A percentile compares a stretch with the other conserved stretches of the same genome.
Conservation (phyloP, 2,329 filamentous ascomycete genomes). For the Talaromyces sp. region DNA sequence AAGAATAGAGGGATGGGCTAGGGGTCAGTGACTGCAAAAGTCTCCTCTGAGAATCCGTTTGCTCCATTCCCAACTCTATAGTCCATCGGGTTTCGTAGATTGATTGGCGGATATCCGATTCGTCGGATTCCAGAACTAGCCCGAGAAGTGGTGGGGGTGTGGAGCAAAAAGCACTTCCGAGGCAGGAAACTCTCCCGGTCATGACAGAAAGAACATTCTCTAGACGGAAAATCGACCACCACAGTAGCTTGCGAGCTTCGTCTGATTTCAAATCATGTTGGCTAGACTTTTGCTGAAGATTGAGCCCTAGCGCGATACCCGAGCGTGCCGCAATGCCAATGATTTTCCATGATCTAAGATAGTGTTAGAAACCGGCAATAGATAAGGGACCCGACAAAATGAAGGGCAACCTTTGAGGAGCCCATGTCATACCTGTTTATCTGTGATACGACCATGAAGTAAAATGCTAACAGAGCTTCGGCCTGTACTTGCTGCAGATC, state of each 20-base stretch:
- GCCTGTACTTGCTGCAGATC: constrained; percentile 39
- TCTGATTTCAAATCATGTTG: neutral
- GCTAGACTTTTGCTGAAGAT: neutral
- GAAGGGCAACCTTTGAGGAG: too few species aligned
- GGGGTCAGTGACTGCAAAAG: too few species aligned
- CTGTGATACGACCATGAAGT: constrained; percentile 30
- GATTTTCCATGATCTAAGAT: constrained; percentile 9
- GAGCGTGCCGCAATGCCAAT: constrained; percentile 8
- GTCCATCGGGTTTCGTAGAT: neutral
- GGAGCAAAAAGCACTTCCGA: neutral
- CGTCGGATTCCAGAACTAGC: neutral
- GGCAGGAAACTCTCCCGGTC: constrained; percentile 6
- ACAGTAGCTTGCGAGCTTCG: constrained; percentile 4
- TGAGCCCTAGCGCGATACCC: constrained; percentile 5
- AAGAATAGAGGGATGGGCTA: too few species aligned
- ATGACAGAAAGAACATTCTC: constrained; percentile 8
- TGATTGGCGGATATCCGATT: neutral
- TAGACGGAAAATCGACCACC: constrained; percentile 12
- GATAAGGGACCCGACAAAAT: too few species aligned
- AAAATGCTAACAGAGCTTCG: constrained; percentile 31
- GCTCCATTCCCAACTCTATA: too few species aligned
- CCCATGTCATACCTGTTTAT: constrained; percentile 29
- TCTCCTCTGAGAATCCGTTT: too few species aligned
- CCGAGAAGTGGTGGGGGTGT: neutral
- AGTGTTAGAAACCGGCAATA: too few species aligned